A percentile compares a stretch with the other conserved stretches of the same genome.
Conservation (phyloP, 1,284 basidiomycete species). For the Microbotryomycetes sp. region DNA sequence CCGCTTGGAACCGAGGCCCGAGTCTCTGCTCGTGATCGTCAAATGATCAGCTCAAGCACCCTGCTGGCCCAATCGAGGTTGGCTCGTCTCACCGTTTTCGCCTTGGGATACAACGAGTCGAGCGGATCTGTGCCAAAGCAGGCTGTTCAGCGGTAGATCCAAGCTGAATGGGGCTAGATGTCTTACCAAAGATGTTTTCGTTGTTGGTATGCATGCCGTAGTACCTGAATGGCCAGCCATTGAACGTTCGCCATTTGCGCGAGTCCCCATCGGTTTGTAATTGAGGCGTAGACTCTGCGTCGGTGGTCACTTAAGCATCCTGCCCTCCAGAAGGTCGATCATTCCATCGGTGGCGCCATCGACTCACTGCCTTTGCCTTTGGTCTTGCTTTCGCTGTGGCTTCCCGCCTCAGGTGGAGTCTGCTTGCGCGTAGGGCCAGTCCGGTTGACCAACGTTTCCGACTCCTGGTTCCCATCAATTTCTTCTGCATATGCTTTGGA, state of each 20-base stretch:
- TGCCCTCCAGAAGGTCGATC: not conserved
- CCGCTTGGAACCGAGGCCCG: conserved; percentile 33
- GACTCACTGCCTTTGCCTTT: not conserved
- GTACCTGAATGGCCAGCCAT: conserved; percentile 39
- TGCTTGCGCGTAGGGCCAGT: too few relatives aligned
- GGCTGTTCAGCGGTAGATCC: not conserved
- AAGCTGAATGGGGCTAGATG: not conserved
- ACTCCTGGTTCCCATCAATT: conserved; percentile 51
- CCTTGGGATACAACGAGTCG: conserved; percentile 37
- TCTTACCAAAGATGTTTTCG: conserved; percentile 26
- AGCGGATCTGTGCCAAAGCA: conserved; percentile 27
- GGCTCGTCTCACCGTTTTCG: conserved; percentile 30
- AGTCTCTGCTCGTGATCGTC: too few relatives aligned
- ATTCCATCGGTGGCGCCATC: not conserved
- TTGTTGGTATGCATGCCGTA: conserved; percentile 35
- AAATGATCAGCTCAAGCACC: too few relatives aligned
- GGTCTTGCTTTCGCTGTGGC: not conserved
- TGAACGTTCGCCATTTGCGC: conserved; percentile 26
- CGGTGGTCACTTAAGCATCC: not conserved
- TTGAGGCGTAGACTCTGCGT: not conserved
- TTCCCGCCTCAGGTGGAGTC: not conserved
- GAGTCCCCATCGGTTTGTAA: conserved; percentile 8
- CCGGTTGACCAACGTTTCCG: conserved; percentile 17
- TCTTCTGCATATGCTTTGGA: conserved; percentile 80
- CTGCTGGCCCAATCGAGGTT: too few relatives aligned